phyloP scores from a whole-genome alignment of 306 rosid genomes.

The Cicer chorassanicum region DNA sequence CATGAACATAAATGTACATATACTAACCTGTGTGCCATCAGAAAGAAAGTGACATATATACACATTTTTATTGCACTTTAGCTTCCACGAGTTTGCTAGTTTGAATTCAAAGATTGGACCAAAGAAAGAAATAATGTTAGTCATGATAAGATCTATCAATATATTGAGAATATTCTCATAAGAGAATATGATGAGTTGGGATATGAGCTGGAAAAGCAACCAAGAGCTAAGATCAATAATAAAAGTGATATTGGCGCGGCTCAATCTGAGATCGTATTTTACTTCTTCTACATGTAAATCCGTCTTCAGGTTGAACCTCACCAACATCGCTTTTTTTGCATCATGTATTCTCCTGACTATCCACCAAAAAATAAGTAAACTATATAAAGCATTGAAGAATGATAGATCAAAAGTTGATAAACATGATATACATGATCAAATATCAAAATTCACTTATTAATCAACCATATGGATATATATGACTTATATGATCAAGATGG shows the following conservation, averaged over 20 bases:
- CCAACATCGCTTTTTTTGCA: constrained; percentile 91
- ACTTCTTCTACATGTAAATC: constrained; percentile 67
- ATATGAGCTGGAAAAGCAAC: constrained; percentile 48
- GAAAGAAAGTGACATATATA: constrained; percentile 13
- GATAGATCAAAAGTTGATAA: constrained; percentile 29
- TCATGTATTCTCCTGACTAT: no score
- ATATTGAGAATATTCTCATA: constrained; percentile 14
- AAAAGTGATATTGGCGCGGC: constrained; percentile 99
- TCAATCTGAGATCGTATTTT: constrained; percentile 95
- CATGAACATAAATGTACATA: background rate
- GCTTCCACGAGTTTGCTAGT: constrained; percentile 15
- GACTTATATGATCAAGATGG: constrained; percentile 14
- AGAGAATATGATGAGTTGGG: constrained; percentile 46
- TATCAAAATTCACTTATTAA: background rate
- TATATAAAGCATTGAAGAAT: background rate
- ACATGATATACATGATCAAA: background rate
- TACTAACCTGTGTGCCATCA: constrained; percentile 39
- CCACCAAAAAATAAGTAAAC: background rate
- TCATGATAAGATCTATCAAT: constrained; percentile 25
- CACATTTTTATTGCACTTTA: constrained; percentile 12
- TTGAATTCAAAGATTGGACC: constrained; percentile 33
- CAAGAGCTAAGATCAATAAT: background rate
- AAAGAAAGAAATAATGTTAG: constrained; percentile 31
- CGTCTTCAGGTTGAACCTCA: constrained; percentile 99
- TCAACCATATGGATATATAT: background rate